Evolutionary conservation across 495 filamentous ascomycete species (phyloP), one percentile per base, ranked within the genome.

Genomic region (Tuber indicum): DNA sequence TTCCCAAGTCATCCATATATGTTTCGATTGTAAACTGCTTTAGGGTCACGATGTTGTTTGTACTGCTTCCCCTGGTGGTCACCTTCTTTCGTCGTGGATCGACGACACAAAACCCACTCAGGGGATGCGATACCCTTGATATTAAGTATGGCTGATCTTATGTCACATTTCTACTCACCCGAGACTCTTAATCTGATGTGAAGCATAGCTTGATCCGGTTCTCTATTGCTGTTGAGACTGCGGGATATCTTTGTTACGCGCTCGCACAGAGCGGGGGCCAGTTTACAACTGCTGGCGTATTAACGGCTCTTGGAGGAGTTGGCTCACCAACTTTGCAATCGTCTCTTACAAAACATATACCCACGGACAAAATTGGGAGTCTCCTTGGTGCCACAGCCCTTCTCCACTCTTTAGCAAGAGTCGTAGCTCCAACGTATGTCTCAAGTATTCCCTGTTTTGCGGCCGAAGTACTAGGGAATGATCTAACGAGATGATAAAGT

Each of bases 321-420:
- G 95, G 90, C 0, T 91, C 90, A 8, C 94, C 96, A 5, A 95
- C 92, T 0, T 84, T 97, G 72, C 92, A 96, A 80, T 90, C 91
- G 0, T 87, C 92, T 0, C 85, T 98, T 26, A 98, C 93, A 73
- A 98, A 98, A 82, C 96, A 98, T 83, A 91, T 98, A 0, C 93
- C 94, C 7, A 87, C 89, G 14, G 91, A 95, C 78, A 88, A 88
- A 44, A 91, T 93, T 1, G 96, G 96, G 0, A 91, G 94, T 82
- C 85, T 99, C 72, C 88, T 99, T 3, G 96, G 96, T 16, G 96
- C 94, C 1, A 91, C 88, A 26, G 96, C 96, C 0, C 84, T 98
- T 72, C 84, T 99, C 76, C 96, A 98, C 86, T 92, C 93, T 0
- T 83, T 96, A 32, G 91, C 92, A 5, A 87, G 94, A 49, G 89